Percentiles rank a stretch among this genome's conserved stretches.
Conservation (phyloP, 2,329 filamentous ascomycete genomes). For the Aureobasidium sp. region DNA sequence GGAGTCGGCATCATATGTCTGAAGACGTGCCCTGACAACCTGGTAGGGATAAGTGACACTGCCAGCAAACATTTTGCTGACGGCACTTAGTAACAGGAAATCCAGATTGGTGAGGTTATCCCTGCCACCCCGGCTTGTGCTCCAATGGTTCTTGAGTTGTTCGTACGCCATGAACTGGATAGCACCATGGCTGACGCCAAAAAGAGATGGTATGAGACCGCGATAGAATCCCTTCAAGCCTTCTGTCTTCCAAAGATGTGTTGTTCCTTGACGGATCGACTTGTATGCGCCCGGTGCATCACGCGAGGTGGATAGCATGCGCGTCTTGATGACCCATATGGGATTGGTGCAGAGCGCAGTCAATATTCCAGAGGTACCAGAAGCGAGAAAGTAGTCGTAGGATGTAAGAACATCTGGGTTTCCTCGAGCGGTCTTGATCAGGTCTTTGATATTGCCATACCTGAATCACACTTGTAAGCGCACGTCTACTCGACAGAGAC, state of each 20-base stretch:
- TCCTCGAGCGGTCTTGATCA: slow-evolving; percentile 39
- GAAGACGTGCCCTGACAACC: slow-evolving; percentile 78
- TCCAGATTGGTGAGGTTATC: slow-evolving; percentile 60
- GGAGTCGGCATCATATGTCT: slow-evolving; percentile 76
- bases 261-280: slow-evolving; percentile 64
- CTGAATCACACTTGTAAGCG: slow-evolving; percentile 16
- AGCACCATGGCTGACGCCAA: slow-evolving; percentile 86
- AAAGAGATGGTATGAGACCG: slow-evolving; percentile 71
- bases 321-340: slow-evolving; percentile 96
- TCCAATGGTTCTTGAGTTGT: slow-evolving; percentile 57
- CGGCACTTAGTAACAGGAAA: slow-evolving; percentile 71
- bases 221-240: slow-evolving; percentile 79
- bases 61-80: slow-evolving; percentile 83
- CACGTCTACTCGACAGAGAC: too few species aligned
- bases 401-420: slow-evolving; percentile 44
- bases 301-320: slow-evolving; percentile 83
- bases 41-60: slow-evolving; percentile 91
- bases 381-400: slow-evolving; percentile 74
- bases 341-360: slow-evolving; percentile 86
- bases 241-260: slow-evolving; percentile 61
- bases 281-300: slow-evolving; percentile 71
- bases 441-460: slow-evolving; percentile 54
- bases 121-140: slow-evolving; percentile 31
- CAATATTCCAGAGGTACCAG: slow-evolving; percentile 60
- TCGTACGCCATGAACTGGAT: slow-evolving; percentile 97